These are phyloP conservation scores for Pseudisothecium myosuroides DNA, from an alignment of 225 moss, liverwort and hornwort species.

Conservation along the genomic window DNA sequence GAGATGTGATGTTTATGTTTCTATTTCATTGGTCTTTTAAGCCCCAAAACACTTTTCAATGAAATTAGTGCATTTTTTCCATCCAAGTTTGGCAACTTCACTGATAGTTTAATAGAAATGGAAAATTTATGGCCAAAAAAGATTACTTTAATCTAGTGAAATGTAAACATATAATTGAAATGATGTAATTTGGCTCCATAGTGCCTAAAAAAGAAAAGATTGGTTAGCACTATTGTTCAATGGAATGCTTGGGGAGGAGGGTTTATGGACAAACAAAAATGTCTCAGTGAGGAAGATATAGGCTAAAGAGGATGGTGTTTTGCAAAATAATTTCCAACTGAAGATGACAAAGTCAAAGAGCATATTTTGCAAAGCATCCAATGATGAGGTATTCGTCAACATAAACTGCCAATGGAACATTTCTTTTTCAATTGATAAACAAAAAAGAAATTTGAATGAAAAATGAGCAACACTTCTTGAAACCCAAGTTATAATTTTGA, in stretches of 20 bases:
- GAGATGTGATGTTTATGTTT: too few relatives aligned
- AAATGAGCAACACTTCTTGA: background rate
- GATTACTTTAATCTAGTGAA: background rate
- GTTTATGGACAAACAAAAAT: background rate
- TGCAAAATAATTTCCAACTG: background rate
- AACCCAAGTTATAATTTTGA: background rate
- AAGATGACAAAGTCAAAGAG: background rate
- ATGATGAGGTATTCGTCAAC: background rate
- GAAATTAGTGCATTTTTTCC: background rate
- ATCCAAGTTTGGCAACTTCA: background rate
- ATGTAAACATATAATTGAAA: background rate
- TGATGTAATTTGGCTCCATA: background rate
- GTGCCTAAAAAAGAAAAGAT: fast-evolving
- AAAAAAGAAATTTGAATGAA: fast-evolving
- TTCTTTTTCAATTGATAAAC: background rate
- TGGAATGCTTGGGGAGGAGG: fast-evolving
- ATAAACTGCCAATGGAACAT: fast-evolving
- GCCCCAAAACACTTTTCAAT: background rate
- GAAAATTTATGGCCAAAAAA: background rate
- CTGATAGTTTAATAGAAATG: background rate
- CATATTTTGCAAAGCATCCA: background rate
- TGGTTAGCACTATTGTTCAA: background rate
- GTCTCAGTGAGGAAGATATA: background rate
- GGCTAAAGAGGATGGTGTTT: background rate
- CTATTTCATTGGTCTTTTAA: too few relatives aligned